phyloP scores from a whole-genome alignment of 352 stramenopile genomes.

The Phytophthora palmivora region DNA sequence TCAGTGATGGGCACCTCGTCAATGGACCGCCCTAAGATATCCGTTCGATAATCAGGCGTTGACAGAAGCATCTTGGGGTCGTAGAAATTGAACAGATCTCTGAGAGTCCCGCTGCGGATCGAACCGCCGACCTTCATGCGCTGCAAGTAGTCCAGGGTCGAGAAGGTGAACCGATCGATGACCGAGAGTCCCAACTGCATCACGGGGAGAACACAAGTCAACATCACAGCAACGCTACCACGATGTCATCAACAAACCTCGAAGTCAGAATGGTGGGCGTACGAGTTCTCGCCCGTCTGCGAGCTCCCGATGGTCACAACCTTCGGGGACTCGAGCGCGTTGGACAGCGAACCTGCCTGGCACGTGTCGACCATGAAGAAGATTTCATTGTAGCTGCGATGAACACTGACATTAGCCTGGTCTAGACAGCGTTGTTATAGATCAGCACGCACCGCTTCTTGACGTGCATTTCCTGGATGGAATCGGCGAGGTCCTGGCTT shows the following conservation, averaged over 20 bases:
- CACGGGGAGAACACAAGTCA: constrained; percentile 8
- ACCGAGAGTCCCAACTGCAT: constrained; percentile 80
- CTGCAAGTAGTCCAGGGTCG: constrained; percentile 89
- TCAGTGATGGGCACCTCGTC: constrained; percentile 85
- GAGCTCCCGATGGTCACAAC: constrained; percentile 94
- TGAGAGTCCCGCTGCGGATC: constrained; percentile 67
- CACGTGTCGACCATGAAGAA: constrained; percentile 99
- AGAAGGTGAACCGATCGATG: constrained; percentile 92
- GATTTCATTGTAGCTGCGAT: constrained; percentile 92
- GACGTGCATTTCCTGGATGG: constrained; percentile 95
- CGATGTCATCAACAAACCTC: constrained; percentile 48
- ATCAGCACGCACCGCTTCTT: constrained; percentile 79
- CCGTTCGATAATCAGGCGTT: constrained; percentile 77
- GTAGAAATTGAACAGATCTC: constrained; percentile 85
- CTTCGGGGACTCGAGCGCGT: constrained; percentile 88
- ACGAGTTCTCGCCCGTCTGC: constrained; percentile 94
- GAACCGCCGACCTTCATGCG: constrained; percentile 82
- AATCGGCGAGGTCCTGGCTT: constrained; percentile 92
- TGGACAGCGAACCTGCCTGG: constrained; percentile 94
- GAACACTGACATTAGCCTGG: constrained; percentile 1
- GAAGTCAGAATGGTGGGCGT: constrained; percentile 91
- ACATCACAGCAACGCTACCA: background rate
- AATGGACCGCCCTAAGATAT: constrained; percentile 77
- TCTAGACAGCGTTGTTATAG: too few species aligned
- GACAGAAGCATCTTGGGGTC: constrained; percentile 86